A percentile compares a stretch with the other conserved stretches of the same genome.
Evolutionary conservation across 202 grass and related monocot species (phyloP).

Genomic region (Setaria viridis): DNA sequence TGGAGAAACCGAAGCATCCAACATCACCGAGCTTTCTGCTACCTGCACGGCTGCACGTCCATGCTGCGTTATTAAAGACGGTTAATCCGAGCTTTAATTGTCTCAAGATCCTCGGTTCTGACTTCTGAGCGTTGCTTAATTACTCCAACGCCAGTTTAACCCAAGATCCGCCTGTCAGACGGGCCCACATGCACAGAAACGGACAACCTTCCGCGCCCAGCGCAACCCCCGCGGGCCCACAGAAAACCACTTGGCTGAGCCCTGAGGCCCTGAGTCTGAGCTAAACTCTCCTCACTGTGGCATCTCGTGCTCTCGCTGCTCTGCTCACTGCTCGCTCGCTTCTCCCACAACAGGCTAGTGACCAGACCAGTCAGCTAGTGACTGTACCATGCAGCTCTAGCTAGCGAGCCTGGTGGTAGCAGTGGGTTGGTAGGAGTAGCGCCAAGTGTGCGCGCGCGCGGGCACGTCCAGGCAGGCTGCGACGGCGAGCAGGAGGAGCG

Average conservation of each 20-base stretch:
- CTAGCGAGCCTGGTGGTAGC: background rate
- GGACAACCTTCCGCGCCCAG: constrained; percentile 50
- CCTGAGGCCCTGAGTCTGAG: background rate
- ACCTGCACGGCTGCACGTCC: background rate
- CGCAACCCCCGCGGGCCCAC: constrained; percentile 17
- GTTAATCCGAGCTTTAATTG: constrained; percentile 26
- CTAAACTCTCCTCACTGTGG: background rate
- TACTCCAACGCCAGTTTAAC: constrained; percentile 37
- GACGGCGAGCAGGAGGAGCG: background rate
- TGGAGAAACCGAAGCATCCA: background rate
- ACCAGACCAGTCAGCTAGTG: constrained; percentile 8
- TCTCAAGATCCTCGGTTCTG: constrained; percentile 14
- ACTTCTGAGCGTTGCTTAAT: constrained; percentile 1
- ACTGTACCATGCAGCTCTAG: constrained; percentile 36
- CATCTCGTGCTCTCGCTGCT: constrained; percentile 17
- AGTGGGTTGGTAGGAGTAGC: background rate
- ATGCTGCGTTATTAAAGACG: too few relatives aligned
- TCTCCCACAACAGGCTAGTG: constrained; percentile 24
- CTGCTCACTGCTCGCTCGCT: background rate
- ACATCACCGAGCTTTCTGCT: background rate
- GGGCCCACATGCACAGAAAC: constrained; percentile 42
- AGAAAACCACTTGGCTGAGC: background rate
- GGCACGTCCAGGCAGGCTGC: background rate
- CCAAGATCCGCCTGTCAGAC: background rate
- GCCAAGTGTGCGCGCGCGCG: background rate